phyloP scores from a whole-genome alignment of 352 stramenopile species.

The Pythium scleroteichum region DNA sequence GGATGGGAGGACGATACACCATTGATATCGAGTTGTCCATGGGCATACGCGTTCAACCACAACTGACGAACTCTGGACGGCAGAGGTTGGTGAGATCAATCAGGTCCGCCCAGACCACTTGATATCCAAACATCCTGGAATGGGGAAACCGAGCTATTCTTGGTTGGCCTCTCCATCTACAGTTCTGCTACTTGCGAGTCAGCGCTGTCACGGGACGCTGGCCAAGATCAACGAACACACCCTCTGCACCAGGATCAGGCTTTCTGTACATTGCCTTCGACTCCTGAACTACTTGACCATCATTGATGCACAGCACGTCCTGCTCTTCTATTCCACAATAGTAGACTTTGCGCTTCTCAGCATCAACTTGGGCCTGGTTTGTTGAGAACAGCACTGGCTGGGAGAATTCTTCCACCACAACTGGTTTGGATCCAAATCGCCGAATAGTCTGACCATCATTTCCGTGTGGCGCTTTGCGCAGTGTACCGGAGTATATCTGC shows the following conservation, averaged over 20 bases:
- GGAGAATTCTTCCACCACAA: constrained; percentile 65
- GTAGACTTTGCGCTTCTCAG: constrained; percentile 58
- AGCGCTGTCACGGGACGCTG: constrained; percentile 69
- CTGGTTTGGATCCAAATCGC: constrained; percentile 40
- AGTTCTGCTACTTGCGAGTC: constrained; percentile 38
- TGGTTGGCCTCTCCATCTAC: background rate
- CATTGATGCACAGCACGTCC: constrained; percentile 90
- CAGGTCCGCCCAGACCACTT: too few relatives aligned
- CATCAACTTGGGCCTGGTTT: constrained; percentile 62
- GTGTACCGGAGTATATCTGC: constrained; percentile 69
- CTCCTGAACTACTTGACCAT: constrained; percentile 85
- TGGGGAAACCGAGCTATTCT: background rate
- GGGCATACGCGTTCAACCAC: background rate
- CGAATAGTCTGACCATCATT: constrained; percentile 27
- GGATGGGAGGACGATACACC: background rate
- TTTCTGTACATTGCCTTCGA: constrained; percentile 80
- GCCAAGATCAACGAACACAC: constrained; percentile 70
- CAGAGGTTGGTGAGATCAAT: too few relatives aligned
- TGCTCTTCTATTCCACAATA: constrained; percentile 83
- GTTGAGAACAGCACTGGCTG: constrained; percentile 83
- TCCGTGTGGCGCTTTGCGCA: constrained; percentile 47
- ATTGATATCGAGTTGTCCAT: constrained; percentile 13
- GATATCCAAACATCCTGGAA: background rate
- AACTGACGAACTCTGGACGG: too few relatives aligned
- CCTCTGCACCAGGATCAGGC: constrained; percentile 71